A percentile compares a stretch with the other conserved stretches of the same genome.
Conservation (phyloP, 192 early-diverging fungal species). For the Backusella luteola region DNA sequence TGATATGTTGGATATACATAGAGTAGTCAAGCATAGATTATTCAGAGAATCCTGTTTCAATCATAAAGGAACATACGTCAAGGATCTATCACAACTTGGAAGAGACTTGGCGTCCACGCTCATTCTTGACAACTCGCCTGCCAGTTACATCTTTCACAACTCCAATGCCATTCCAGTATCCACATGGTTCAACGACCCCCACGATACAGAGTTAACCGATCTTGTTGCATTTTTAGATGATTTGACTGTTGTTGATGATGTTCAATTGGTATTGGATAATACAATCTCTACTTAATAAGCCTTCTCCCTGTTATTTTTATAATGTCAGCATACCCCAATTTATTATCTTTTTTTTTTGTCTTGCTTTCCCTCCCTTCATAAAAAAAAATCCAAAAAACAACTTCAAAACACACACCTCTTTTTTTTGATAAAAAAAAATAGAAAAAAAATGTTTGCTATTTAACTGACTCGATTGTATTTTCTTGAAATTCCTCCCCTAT, state of each 20-base stretch:
- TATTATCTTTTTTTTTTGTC: not conserved
- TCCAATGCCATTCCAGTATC: slow-evolving; percentile 86
- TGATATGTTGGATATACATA: slow-evolving; percentile 74
- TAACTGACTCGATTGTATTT: not conserved
- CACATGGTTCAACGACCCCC: slow-evolving; percentile 85
- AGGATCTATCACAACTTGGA: slow-evolving; percentile 81
- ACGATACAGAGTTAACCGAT: slow-evolving; percentile 84
- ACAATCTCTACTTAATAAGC: slow-evolving; percentile 6
- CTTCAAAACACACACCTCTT: too few species aligned
- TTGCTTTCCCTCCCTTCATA: too few species aligned
- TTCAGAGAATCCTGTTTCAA: slow-evolving; percentile 89
- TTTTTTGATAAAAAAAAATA: not conserved
- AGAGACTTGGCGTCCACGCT: slow-evolving; percentile 72
- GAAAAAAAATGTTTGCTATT: not conserved
- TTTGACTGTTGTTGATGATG: slow-evolving; percentile 73
- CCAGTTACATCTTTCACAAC: slow-evolving; percentile 84
- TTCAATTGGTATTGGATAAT: slow-evolving; percentile 63
- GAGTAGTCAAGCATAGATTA: slow-evolving; percentile 79
- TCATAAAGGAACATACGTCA: slow-evolving; percentile 89
- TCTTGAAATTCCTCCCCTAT: not conserved
- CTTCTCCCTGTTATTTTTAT: slow-evolving; percentile 3
- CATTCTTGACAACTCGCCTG: slow-evolving; percentile 87
- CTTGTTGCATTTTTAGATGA: slow-evolving; percentile 85
- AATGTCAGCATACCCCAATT: slow-evolving; percentile 11
- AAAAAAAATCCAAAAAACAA: too few species aligned